phyloP scores from a whole-genome alignment of 2,329 filamentous ascomycete genomes.

The Venturia aucupariae region DNA sequence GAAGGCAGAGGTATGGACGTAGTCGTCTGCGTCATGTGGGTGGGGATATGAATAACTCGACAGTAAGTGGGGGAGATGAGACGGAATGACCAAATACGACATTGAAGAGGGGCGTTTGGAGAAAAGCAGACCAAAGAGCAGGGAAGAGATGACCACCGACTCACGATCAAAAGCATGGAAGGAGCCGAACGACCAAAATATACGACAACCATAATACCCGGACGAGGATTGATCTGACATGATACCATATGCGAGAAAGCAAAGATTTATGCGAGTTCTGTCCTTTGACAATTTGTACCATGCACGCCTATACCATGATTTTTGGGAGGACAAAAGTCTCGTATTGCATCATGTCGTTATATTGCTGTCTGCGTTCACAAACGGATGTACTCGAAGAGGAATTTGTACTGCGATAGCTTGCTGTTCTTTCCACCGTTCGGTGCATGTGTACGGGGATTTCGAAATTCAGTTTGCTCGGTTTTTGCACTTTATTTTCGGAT shows the following conservation, averaged over 20 bases:
- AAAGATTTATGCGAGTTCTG: not conserved
- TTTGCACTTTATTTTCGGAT: not conserved
- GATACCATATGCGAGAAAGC: constrained; percentile 4
- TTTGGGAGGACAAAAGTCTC: not conserved
- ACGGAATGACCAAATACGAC: not conserved
- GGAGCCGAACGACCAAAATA: not conserved
- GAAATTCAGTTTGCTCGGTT: not conserved
- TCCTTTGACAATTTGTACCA: not conserved
- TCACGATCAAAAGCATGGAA: not conserved
- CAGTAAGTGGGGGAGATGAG: not conserved
- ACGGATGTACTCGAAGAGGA: not conserved
- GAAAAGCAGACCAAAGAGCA: not conserved
- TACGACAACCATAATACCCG: not conserved
- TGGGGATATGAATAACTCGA: constrained; percentile 46
- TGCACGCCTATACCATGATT: not conserved
- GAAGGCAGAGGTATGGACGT: constrained; percentile 45
- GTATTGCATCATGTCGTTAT: not conserved
- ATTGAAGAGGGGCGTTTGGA: not conserved
- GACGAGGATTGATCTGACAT: not conserved
- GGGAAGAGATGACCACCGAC: not conserved
- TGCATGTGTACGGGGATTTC: not conserved
- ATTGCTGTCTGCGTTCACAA: not conserved
- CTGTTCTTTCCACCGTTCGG: not conserved
- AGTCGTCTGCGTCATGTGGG: constrained; percentile 57
- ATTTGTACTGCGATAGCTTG: not conserved